These are phyloP conservation scores for Panaeolus papilionaceus DNA, from an alignment of 768 basidiomycete genomes.

Conservation along the genomic window DNA sequence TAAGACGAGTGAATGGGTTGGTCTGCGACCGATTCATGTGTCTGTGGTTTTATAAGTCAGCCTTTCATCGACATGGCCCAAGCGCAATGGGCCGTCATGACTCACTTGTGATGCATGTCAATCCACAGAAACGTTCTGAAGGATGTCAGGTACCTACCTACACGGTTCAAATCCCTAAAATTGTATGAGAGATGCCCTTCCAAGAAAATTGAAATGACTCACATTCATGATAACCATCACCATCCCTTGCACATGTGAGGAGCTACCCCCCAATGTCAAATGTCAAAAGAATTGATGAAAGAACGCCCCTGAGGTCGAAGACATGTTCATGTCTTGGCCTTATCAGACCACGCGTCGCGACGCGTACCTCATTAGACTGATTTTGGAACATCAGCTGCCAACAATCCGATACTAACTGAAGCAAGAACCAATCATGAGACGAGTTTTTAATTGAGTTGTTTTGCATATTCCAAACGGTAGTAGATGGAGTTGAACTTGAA, in stretches of 20 bases:
- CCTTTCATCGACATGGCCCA: no score
- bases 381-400: background rate
- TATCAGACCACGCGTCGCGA: slow-evolving; percentile 4
- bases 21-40: background rate
- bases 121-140: background rate
- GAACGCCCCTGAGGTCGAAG: background rate
- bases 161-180: no score
- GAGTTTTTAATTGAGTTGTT: no score
- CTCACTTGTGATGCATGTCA: background rate
- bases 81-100: background rate
- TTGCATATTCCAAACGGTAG: no score
- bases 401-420: background rate
- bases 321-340: background rate
- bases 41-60: no score
- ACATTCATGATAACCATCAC: background rate
- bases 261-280: no score
- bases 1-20: background rate
- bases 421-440: no score
- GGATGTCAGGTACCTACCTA: background rate
- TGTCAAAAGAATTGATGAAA: background rate
- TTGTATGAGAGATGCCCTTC: background rate
- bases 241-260: background rate
- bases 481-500: no score
- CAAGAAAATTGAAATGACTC: background rate
- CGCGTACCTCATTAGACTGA: slow-evolving; percentile 5